A percentile compares a stretch with the other conserved stretches of the same genome.
Conservation (phyloP, 768 basidiomycete species). For the Pulveroboletus sp. region DNA sequence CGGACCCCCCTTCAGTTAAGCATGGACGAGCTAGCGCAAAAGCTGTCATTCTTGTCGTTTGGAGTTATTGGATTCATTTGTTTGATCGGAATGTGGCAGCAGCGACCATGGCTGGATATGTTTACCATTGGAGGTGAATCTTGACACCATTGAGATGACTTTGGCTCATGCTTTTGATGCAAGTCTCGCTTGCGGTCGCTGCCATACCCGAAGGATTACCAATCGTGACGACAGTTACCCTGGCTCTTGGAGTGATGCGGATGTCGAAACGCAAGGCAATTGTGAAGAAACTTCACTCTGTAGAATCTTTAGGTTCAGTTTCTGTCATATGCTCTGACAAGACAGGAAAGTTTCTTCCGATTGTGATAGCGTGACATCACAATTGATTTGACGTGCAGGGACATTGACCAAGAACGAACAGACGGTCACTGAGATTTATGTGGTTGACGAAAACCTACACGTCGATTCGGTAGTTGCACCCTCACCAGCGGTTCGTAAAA, state of each 20-base stretch:
- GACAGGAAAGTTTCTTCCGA: conserved; percentile 55
- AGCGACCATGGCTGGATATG: conserved; percentile 93
- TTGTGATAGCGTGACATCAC: not conserved
- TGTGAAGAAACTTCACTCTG: conserved; percentile 94
- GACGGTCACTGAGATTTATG: conserved; percentile 86
- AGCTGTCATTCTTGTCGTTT: conserved; percentile 86
- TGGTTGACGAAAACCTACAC: conserved; percentile 76
- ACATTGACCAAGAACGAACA: conserved; percentile 96
- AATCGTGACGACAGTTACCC: conserved; percentile 95
- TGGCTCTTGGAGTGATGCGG: conserved; percentile 88
- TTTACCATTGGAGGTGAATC: conserved; percentile 93
- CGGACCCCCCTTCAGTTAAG: conserved; percentile 88
- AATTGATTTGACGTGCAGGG: conserved; percentile 38
- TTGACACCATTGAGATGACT: not conserved
- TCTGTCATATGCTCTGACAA: conserved; percentile 99
- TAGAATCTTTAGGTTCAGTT: conserved; percentile 90
- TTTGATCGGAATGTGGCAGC: conserved; percentile 83
- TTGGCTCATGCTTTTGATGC: conserved; percentile 14
- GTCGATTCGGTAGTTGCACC: conserved; percentile 54
- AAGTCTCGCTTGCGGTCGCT: conserved; percentile 96
- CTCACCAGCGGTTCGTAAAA: conserved; percentile 69
- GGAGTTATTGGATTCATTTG: conserved; percentile 94
- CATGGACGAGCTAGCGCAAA: conserved; percentile 97
- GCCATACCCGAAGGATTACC: conserved; percentile 97
- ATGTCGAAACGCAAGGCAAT: conserved; percentile 97